Evolutionary conservation across 2,329 filamentous ascomycete species (phyloP), one percentile per base, ranked within the genome.

Genomic region (Ramularia endophylla): DNA sequence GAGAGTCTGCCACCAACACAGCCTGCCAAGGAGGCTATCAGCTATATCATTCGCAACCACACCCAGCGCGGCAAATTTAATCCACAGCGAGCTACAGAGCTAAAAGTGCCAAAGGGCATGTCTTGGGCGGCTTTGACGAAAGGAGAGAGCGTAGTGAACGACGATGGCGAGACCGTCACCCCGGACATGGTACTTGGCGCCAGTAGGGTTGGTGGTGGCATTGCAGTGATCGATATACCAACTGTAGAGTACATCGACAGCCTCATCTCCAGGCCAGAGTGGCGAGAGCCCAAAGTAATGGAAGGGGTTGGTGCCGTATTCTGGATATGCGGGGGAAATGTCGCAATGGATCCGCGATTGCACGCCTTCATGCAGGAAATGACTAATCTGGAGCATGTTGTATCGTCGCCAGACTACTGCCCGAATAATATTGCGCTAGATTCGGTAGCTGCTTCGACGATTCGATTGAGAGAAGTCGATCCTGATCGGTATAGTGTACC

Each of bases 181-280:
- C 83, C 90, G 1, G 85, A 92, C 0, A 92, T 94, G 82, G 88
- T 97, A 1, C 59, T 98, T 38, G 87, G 76, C 1, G 70, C 80
- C 8, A 65, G 73, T 3, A 73, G 80, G 41, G 72, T 75, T 5
- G 88, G 88, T 8, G 77, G 73, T 41, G 89, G 87, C 2, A 72
- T 95, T 49, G 83, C 85, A 7, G 72, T 98, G 6, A 70, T 94
- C 29, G 89, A 97, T 53, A 63, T 98, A 6, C 86, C 87, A 1
- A 76, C 81, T 11, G 47, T 61, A 1, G 77, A 80, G 6, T 89
- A 92, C 55, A 67, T 97, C 18, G 77, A 82, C 9, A 65, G 75
- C 5, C 72, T 95, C 38, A 55, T 94, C 31, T 68, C 71, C 27
- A 77, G 87, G 22, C 73, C 80, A 3, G 90, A 95, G 61, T 89